These are phyloP conservation scores for Tricholoma bakamatsutake DNA, from an alignment of 768 basidiomycete genomes.

Conservation along the genomic window DNA sequence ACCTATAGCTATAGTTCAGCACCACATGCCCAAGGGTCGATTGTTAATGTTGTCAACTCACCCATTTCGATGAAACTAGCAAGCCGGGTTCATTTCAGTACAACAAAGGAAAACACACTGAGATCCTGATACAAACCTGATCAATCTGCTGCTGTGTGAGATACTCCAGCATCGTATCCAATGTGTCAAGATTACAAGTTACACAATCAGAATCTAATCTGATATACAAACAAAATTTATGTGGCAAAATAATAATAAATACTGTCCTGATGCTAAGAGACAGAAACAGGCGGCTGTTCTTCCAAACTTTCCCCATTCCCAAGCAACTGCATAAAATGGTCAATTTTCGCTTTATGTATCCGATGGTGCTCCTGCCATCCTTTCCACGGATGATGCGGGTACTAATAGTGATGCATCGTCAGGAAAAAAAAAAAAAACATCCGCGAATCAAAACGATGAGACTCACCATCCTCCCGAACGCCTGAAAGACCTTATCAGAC, in stretches of 20 bases:
- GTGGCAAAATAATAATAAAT: not conserved
- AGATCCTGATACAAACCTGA: slow-evolving; percentile 33
- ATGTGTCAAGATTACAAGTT: not conserved
- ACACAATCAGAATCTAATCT: not conserved
- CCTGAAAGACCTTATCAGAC: slow-evolving; percentile 79
- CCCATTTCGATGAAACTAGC: slow-evolving; percentile 58
- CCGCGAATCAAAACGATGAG: slow-evolving; percentile 1
- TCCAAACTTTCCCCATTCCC: slow-evolving; percentile 47
- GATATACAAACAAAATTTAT: not conserved
- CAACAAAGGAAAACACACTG: not conserved
- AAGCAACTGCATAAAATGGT: slow-evolving; percentile 66
- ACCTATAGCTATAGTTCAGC: slow-evolving; percentile 37
- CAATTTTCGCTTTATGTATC: slow-evolving; percentile 83
- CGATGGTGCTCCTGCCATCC: slow-evolving; percentile 92
- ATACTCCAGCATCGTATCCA: slow-evolving; percentile 33
- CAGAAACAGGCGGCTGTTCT: slow-evolving; percentile 7
- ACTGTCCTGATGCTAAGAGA: slow-evolving; percentile 1
- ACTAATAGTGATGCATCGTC: slow-evolving; percentile 36
- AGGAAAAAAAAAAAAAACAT: slow-evolving; percentile 3
- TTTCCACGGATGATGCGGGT: slow-evolving; percentile 90
- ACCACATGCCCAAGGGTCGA: not conserved
- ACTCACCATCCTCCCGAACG: slow-evolving; percentile 65
- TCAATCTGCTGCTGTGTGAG: slow-evolving; percentile 53
- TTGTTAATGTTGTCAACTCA: slow-evolving; percentile 18
- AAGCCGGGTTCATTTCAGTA: not conserved